A percentile compares a stretch with the other conserved stretches of the same genome.
Conservation (phyloP, 2,329 filamentous ascomycete species). For the Aureobasidium subglaciale region DNA sequence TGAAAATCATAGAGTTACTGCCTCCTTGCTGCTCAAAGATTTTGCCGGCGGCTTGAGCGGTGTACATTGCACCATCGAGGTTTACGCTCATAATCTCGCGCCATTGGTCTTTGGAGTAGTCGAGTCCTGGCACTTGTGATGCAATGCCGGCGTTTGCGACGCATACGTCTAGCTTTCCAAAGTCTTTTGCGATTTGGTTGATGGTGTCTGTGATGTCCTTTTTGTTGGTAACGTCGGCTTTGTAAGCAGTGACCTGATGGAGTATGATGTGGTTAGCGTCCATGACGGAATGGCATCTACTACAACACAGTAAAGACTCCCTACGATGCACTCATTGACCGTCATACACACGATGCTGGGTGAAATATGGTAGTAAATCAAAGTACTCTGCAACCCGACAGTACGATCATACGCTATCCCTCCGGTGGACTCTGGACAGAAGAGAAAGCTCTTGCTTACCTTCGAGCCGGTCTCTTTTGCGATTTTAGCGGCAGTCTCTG, state of each 20-base stretch:
- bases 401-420: too few species aligned
- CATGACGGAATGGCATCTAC: neutral
- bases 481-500: conserved; percentile 20
- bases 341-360: too few species aligned
- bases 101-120: conserved; percentile 76
- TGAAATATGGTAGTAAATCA: too few species aligned
- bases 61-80: conserved; percentile 82
- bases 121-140: conserved; percentile 81
- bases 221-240: conserved; percentile 69
- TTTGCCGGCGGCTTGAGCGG: conserved; percentile 71
- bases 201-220: conserved; percentile 57
- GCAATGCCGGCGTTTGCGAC: conserved; percentile 55
- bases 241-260: conserved; percentile 41
- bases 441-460: too few species aligned
- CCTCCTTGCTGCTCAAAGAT: conserved; percentile 75
- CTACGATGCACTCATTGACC: too few species aligned
- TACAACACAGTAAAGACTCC: too few species aligned
- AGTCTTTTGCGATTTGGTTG: conserved; percentile 60
- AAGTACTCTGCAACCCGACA: too few species aligned
- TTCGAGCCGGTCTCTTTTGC: conserved; percentile 20
- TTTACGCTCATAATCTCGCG: conserved; percentile 86
- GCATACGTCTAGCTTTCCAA: conserved; percentile 78
- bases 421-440: too few species aligned
- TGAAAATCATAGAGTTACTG: conserved; percentile 71
- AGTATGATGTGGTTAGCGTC: neutral